Percentiles rank a stretch among this genome's conserved stretches.
Conservation (phyloP, 176 grass and related monocot genomes). For the Rhynchospora tenuis region DNA sequence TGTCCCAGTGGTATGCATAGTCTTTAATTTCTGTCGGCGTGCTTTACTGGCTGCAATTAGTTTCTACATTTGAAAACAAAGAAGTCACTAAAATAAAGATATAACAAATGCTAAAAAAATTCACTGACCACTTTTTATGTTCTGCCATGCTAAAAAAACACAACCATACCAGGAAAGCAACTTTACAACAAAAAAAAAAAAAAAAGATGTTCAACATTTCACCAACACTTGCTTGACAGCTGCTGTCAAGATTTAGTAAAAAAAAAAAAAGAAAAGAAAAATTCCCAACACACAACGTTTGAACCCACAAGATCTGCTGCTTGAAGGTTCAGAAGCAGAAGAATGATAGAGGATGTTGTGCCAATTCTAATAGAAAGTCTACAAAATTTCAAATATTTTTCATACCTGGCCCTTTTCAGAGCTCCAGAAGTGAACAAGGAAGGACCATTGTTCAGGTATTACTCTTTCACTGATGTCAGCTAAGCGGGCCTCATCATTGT, state of each 20-base stretch:
- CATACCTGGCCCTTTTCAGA: constrained; percentile 37
- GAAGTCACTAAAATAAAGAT: not conserved
- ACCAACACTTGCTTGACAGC: not conserved
- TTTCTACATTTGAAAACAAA: constrained; percentile 7
- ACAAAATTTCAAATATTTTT: not conserved
- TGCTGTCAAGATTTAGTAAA: not conserved
- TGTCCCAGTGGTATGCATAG: constrained; percentile 16
- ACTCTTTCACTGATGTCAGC: constrained; percentile 30
- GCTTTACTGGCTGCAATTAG: not conserved
- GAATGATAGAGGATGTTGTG: not conserved
- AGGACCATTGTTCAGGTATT: constrained; percentile 30
- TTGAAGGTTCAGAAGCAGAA: not conserved
- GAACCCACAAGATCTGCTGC: not conserved
- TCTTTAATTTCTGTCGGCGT: not conserved
- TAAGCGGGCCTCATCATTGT: constrained; percentile 31
- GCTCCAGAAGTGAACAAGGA: constrained; percentile 26
- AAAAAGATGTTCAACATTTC: not conserved
- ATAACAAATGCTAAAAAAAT: too few species aligned
- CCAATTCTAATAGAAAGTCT: not conserved
- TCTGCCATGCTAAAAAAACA: not conserved
- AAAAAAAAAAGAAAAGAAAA: not conserved
- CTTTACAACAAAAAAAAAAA: not conserved
- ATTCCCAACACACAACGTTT: not conserved
- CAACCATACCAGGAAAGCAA: not conserved
- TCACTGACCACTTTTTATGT: not conserved